phyloP scores from a whole-genome alignment of 1,284 basidiomycete species.

The Cutaneotrichosporon mucoides region DNA sequence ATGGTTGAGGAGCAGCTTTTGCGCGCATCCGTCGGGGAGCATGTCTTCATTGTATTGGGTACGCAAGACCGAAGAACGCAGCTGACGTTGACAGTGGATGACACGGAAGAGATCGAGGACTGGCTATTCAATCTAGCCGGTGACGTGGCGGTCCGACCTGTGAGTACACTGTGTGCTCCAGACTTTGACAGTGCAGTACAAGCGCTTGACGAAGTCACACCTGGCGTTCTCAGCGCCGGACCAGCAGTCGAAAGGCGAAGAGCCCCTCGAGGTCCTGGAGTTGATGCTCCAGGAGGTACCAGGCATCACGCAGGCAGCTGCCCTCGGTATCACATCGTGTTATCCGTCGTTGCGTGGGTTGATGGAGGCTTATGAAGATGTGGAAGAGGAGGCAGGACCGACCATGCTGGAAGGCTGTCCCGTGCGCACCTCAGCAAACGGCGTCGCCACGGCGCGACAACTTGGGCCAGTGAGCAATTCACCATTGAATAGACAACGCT shows the following conservation, averaged over 20 bases:
- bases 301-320: constrained; percentile 42
- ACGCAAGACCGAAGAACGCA: constrained; percentile 2
- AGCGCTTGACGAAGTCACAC: constrained; percentile 46
- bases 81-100: constrained; percentile 35
- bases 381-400: constrained; percentile 16
- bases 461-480: constrained; percentile 32
- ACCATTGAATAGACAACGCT: neutral
- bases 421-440: constrained; percentile 32
- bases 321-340: constrained; percentile 32
- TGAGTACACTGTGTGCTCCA: constrained; percentile 18
- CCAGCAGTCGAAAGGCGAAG: constrained; percentile 21
- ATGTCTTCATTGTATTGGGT: constrained; percentile 44
- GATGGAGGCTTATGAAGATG: constrained; percentile 43
- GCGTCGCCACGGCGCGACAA: constrained; percentile 30
- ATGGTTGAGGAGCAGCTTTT: constrained; percentile 41
- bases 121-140: constrained; percentile 47
- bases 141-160: constrained; percentile 46
- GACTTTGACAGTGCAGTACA: constrained; percentile 25
- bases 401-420: constrained; percentile 37
- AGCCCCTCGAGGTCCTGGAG: constrained; percentile 32
- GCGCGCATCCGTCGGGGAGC: constrained; percentile 37
- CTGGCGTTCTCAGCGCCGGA: constrained; percentile 43
- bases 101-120: constrained; percentile 45
- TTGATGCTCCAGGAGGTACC: constrained; percentile 48
- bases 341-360: constrained; percentile 36